Evolutionary conservation across 495 filamentous ascomycete genomes (phyloP).

Genomic region (Pseudomonodictys pantanalensis): DNA sequence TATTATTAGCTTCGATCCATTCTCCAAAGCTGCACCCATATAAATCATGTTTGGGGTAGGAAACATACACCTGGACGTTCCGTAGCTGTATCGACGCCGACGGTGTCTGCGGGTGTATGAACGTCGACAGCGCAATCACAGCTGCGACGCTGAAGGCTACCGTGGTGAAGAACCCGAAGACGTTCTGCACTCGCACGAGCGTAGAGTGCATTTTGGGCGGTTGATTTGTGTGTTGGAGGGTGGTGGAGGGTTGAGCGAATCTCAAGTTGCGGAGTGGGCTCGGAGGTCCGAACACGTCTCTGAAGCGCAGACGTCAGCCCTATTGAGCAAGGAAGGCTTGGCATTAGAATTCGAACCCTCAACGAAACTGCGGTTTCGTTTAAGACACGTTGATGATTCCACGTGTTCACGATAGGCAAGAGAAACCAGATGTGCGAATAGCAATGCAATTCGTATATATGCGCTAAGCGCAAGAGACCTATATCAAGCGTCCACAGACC

Average conservation of each 20-base stretch:
- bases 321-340: not conserved
- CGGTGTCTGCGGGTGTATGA: slow-evolving; percentile 68
- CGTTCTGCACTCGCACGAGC: slow-evolving; percentile 78
- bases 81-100: slow-evolving; percentile 62
- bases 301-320: slow-evolving; percentile 11
- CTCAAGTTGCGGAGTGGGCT: not conserved
- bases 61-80: slow-evolving; percentile 81
- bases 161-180: slow-evolving; percentile 97
- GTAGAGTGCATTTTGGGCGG: slow-evolving; percentile 76
- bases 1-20: slow-evolving; percentile 2
- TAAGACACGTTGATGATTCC: too few species aligned
- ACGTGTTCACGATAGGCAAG: too few species aligned
- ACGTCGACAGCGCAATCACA: slow-evolving; percentile 72
- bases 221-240: not conserved
- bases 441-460: too few species aligned
- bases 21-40: not conserved
- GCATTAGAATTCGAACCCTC: not conserved
- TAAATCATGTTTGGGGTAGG: not conserved
- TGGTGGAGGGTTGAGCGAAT: not conserved
- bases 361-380: too few species aligned
- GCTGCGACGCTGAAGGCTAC: slow-evolving; percentile 79
- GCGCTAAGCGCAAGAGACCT: too few species aligned
- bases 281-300: slow-evolving; percentile 27
- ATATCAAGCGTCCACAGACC: too few species aligned
- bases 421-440: too few species aligned